A percentile compares a stretch with the other conserved stretches of the same genome.
Conservation (phyloP, 495 filamentous ascomycete genomes). For the Massariosphaeria phaeospora region DNA sequence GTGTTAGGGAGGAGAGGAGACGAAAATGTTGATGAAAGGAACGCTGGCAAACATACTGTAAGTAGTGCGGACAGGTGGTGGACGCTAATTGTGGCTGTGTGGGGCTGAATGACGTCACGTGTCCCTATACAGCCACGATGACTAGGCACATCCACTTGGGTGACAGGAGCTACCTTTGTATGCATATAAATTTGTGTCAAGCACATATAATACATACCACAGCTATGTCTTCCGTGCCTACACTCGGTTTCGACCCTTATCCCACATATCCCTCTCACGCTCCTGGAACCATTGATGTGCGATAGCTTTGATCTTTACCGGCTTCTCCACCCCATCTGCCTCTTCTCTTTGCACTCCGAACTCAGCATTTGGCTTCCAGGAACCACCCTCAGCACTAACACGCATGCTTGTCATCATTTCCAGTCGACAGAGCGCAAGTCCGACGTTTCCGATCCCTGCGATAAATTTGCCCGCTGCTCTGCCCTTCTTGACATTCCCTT, state of each 20-base stretch:
- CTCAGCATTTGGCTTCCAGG: slow-evolving; percentile 49
- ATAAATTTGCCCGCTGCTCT: slow-evolving; percentile 75
- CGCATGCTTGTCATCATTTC: slow-evolving; percentile 79
- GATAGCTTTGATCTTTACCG: slow-evolving; percentile 73
- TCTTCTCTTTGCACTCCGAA: slow-evolving; percentile 48
- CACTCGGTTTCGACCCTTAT: background rate
- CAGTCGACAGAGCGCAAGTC: slow-evolving; percentile 79
- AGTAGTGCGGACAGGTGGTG: too few species aligned
- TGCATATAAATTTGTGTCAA: too few species aligned
- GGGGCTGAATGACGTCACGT: slow-evolving; percentile 19
- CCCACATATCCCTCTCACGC: slow-evolving; percentile 23
- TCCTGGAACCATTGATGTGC: slow-evolving; percentile 67
- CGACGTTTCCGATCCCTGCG: slow-evolving; percentile 72
- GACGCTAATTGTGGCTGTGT: background rate
- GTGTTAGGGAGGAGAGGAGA: too few species aligned
- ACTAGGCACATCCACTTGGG: too few species aligned
- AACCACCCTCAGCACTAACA: slow-evolving; percentile 57
- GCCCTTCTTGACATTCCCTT: slow-evolving; percentile 42
- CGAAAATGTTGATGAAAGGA: too few species aligned
- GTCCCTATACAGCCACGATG: slow-evolving; percentile 7
- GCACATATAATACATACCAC: background rate
- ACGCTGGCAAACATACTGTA: too few species aligned
- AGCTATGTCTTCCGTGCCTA: background rate
- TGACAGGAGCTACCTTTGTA: too few species aligned
- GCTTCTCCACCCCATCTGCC: slow-evolving; percentile 24